Evolutionary conservation across 2,329 filamentous ascomycete species (phyloP).

Genomic region (Zymoseptoria tritici): DNA sequence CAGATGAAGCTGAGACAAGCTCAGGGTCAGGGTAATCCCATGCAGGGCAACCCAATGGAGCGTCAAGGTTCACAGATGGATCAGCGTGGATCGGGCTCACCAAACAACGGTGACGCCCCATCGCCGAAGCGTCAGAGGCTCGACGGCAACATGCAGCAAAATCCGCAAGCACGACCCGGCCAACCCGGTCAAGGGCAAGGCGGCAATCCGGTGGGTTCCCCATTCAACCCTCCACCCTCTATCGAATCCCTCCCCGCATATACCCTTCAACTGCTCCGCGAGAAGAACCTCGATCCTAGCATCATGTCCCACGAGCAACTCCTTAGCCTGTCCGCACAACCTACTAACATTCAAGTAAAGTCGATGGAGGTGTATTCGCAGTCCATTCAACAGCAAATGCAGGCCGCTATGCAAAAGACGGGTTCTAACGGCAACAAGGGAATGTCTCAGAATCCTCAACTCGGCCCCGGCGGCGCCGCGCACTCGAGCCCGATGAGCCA

Average conservation of each 20-base stretch:
- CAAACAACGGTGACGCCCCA: conserved; percentile 64
- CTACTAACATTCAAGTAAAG: conserved; percentile 62
- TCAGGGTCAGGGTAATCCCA: conserved; percentile 44
- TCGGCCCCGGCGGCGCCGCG: conserved; percentile 33
- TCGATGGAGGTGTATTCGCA: conserved; percentile 81
- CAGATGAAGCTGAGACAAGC: conserved; percentile 57
- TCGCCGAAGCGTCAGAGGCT: conserved; percentile 87
- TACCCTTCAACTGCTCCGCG: conserved; percentile 38
- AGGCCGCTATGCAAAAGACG: conserved; percentile 62
- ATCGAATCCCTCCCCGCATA: conserved; percentile 18
- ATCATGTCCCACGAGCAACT: conserved; percentile 70
- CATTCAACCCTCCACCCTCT: conserved; percentile 15
- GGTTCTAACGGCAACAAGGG: conserved; percentile 62
- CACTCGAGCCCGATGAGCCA: conserved; percentile 29
- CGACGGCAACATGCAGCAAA: conserved; percentile 64
- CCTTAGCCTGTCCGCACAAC: conserved; percentile 51
- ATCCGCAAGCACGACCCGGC: conserved; percentile 41
- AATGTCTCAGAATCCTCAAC: conserved; percentile 53
- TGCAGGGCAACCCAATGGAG: conserved; percentile 72
- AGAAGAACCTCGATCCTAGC: conserved; percentile 68
- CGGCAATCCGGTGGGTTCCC: conserved; percentile 29
- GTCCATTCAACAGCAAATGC: conserved; percentile 75
- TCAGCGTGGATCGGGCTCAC: conserved; percentile 70
- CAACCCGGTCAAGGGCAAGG: conserved; percentile 25
- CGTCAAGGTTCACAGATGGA: conserved; percentile 82